Evolutionary conservation across 441 rosid species (phyloP).

Genomic region (Gossypium lobatum): DNA sequence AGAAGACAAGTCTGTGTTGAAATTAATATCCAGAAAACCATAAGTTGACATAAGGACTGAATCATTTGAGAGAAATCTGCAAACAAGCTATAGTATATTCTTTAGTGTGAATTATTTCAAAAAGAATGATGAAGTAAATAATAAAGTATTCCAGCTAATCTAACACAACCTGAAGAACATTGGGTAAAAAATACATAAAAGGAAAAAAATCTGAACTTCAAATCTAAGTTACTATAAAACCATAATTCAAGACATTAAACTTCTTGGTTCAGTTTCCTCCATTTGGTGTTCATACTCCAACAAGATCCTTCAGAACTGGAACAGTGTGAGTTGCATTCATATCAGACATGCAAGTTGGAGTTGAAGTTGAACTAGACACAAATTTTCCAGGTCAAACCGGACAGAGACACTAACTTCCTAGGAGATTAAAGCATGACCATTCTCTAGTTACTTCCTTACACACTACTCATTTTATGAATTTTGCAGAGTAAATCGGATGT

Average conservation of each 20-base stretch:
- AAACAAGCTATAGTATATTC: slow-evolving; percentile 27
- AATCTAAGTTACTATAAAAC: neutral
- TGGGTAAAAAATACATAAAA: neutral
- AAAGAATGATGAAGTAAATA: slow-evolving; percentile 9
- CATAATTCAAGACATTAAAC: neutral
- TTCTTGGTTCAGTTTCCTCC: neutral
- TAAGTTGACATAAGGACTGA: slow-evolving; percentile 49
- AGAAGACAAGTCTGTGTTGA: slow-evolving; percentile 34
- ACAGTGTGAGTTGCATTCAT: neutral
- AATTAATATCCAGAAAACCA: slow-evolving; percentile 67
- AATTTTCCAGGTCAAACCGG: neutral
- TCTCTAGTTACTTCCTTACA: neutral
- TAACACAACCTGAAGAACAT: neutral
- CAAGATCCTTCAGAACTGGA: neutral
- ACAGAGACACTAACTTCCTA: neutral
- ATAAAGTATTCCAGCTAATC: neutral
- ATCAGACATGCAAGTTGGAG: neutral
- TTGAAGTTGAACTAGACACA: neutral
- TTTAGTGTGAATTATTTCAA: slow-evolving; percentile 26
- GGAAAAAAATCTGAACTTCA: neutral
- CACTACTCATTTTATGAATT: neutral
- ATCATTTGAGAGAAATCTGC: slow-evolving; percentile 80
- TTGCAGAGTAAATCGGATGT: neutral
- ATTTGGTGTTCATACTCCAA: neutral
- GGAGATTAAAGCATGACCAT: neutral